Base-by-base conservation (phyloP, 1,284 basidiomycete species). In the Leccinum pseudoinsigne region DNA sequence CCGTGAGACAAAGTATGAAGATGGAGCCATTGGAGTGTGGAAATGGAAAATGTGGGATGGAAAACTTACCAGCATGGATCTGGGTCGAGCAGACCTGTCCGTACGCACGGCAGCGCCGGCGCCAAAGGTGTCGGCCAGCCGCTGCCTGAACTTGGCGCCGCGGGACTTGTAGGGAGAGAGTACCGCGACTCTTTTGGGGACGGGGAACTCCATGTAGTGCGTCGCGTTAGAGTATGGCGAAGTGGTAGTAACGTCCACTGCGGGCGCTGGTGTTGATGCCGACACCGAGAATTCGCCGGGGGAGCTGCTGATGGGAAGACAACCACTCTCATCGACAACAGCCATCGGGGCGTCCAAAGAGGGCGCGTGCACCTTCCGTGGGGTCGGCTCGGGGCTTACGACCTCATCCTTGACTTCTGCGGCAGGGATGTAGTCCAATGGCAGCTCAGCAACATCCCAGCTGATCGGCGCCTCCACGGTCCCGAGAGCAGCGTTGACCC, bases 401-500 rank as follows among this genome's bases (percentile, higher is more conserved):
- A 38, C 26, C 23, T 58, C 55, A 0, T 62, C 61, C 2, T 67
- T 61, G 23, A 53, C 23, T 14, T 8, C 23, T 2, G 14, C 26
- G 14, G 5, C 23, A 57, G 34, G 21, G 53, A 31, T 57, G 8
- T 59, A 40, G 36, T 72, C 58, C 28, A 59, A 4, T 55, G 36
- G 36, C 36, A 45, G n/a, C 42, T 45, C 42, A 18, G 64, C 65
- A 4, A 53, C 60, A 10, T 60, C 61, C 71, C 71, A 73, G 57
- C 45, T 26, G 26, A 72, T 55, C 4, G 69, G 61, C 5, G 71
- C 73, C 8, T 63, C 11, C 5, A 59, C 58, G 0, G 73, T 73
- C 36, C 62, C 73, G 8, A 73, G 72, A 1, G 72, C 68, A 4
- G 62, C 62, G n/a, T 73, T 74, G 26, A 73, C 58, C 28, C 28